Percentiles rank a stretch among this genome's conserved stretches.
phyloP scores from a whole-genome alignment of 176 grass and related monocot genomes.

The Musa acuminata region DNA sequence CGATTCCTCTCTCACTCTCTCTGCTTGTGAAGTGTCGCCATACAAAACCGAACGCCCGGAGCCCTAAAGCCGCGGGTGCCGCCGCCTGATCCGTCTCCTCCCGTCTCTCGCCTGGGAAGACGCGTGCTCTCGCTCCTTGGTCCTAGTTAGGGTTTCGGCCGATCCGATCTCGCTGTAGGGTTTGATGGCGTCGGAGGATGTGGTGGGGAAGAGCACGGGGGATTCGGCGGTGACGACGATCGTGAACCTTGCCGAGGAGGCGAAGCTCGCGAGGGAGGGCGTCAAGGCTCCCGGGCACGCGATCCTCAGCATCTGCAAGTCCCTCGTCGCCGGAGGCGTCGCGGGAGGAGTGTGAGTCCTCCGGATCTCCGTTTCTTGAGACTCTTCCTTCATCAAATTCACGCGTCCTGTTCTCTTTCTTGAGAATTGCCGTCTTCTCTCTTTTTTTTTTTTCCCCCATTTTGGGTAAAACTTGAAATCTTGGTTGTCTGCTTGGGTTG shows the following conservation, averaged over 20 bases:
- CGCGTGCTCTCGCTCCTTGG: not conserved
- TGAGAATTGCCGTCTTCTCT: too few species aligned
- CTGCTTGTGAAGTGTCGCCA: not conserved
- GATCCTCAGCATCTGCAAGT: constrained; percentile 75
- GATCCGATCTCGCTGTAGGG: not conserved
- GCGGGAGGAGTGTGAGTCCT: constrained; percentile 79
- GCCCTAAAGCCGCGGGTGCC: not conserved
- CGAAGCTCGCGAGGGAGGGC: constrained; percentile 83
- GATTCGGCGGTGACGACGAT: constrained; percentile 88
- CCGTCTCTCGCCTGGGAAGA: not conserved
- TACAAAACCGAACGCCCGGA: too few species aligned
- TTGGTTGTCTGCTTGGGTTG: too few species aligned
- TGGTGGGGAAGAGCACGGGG: constrained; percentile 85
- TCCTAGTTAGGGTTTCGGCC: not conserved
- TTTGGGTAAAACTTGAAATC: too few species aligned
- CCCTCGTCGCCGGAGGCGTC: constrained; percentile 82
- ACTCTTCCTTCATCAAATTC: not conserved
- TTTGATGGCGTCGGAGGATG: constrained; percentile 95
- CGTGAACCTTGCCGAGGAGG: constrained; percentile 96
- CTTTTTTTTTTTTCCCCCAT: too few species aligned
- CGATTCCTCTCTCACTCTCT: not conserved
- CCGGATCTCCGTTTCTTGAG: not conserved
- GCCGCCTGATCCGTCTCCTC: not conserved
- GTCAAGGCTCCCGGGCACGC: constrained; percentile 67
- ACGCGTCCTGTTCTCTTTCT: not conserved